These are phyloP conservation scores for Aphanomyces cochlioides DNA, from an alignment of 352 stramenopile genomes.

Conservation along the genomic window DNA sequence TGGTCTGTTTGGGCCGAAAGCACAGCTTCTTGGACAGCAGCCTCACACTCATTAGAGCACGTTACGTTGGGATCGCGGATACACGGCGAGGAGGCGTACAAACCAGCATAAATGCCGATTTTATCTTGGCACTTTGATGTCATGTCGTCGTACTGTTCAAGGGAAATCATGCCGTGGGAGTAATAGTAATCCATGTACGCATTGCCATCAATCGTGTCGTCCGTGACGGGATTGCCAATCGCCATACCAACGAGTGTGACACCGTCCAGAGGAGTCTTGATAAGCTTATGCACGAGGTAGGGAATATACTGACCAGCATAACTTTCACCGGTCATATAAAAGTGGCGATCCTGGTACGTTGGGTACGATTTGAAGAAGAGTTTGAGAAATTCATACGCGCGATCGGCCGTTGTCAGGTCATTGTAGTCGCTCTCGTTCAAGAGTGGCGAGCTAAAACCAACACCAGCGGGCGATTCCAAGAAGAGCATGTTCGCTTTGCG, in stretches of 20 bases:
- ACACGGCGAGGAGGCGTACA: constrained; percentile 50
- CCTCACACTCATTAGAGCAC: constrained; percentile 43
- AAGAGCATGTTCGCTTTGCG: constrained; percentile 83
- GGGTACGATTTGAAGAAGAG: constrained; percentile 73
- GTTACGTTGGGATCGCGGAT: constrained; percentile 35
- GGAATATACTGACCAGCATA: constrained; percentile 87
- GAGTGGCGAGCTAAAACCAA: constrained; percentile 68
- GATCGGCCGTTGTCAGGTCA: constrained; percentile 48
- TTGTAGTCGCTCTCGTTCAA: constrained; percentile 52
- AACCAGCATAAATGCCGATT: constrained; percentile 29
- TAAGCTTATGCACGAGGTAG: constrained; percentile 61
- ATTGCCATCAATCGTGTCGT: constrained; percentile 31
- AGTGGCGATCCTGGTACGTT: constrained; percentile 54
- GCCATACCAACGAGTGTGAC: constrained; percentile 59
- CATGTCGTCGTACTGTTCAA: constrained; percentile 51
- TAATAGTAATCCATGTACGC: constrained; percentile 45
- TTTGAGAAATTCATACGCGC: constrained; percentile 56
- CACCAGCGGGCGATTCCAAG: constrained; percentile 82
- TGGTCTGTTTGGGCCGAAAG: constrained; percentile 39
- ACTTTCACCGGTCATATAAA: constrained; percentile 85
- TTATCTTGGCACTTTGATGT: constrained; percentile 47
- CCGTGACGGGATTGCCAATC: constrained; percentile 65
- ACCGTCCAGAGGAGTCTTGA: constrained; percentile 45
- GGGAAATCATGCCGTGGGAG: constrained; percentile 69
- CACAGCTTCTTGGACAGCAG: constrained; percentile 44